These are phyloP conservation scores for Gynostemma pentaphyllum DNA, from an alignment of 306 rosid species.

Conservation along the genomic window DNA sequence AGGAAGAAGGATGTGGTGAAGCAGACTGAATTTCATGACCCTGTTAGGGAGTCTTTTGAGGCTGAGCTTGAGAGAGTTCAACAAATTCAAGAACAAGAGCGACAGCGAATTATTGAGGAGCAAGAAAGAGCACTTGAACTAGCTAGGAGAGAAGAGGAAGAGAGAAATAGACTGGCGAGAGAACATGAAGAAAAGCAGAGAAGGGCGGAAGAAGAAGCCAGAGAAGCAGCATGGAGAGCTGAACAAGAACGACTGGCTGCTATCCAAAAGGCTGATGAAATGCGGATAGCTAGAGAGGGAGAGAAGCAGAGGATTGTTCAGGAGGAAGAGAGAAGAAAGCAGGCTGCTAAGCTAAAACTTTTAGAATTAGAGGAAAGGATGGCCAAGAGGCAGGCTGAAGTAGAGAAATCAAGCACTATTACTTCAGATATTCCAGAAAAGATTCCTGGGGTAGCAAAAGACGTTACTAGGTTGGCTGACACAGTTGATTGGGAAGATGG, in stretches of 20 bases:
- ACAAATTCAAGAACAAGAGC: slow-evolving; percentile 90
- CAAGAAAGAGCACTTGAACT: slow-evolving; percentile 74
- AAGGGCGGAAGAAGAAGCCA: slow-evolving; percentile 79
- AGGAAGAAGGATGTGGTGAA: slow-evolving; percentile 69
- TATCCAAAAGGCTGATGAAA: slow-evolving; percentile 74
- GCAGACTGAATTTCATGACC: slow-evolving; percentile 83
- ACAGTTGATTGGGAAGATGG: slow-evolving; percentile 86
- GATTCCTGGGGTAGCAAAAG: slow-evolving; percentile 24
- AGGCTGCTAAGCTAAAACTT: slow-evolving; percentile 88
- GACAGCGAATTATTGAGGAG: slow-evolving; percentile 63
- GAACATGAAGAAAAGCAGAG: slow-evolving; percentile 85
- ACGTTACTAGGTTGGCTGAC: slow-evolving; percentile 39
- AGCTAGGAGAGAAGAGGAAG: slow-evolving; percentile 90
- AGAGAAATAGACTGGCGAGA: slow-evolving; percentile 45
- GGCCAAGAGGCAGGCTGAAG: slow-evolving; percentile 73
- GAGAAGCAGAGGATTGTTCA: slow-evolving; percentile 54
- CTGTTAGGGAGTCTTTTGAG: slow-evolving; percentile 92
- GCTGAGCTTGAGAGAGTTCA: slow-evolving; percentile 99
- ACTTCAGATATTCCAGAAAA: slow-evolving; percentile 35
- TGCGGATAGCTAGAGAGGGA: slow-evolving; percentile 65
- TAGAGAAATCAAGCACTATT: slow-evolving; percentile 27
- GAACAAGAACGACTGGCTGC: slow-evolving; percentile 72
- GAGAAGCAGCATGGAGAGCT: slow-evolving; percentile 92
- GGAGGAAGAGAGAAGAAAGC: slow-evolving; percentile 92
- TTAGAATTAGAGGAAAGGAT: slow-evolving; percentile 85